A percentile compares a stretch with the other conserved stretches of the same genome.
These are phyloP conservation scores for Rostrohypoxylon terebratum DNA, from an alignment of 495 filamentous ascomycete species.

Conservation along the genomic window DNA sequence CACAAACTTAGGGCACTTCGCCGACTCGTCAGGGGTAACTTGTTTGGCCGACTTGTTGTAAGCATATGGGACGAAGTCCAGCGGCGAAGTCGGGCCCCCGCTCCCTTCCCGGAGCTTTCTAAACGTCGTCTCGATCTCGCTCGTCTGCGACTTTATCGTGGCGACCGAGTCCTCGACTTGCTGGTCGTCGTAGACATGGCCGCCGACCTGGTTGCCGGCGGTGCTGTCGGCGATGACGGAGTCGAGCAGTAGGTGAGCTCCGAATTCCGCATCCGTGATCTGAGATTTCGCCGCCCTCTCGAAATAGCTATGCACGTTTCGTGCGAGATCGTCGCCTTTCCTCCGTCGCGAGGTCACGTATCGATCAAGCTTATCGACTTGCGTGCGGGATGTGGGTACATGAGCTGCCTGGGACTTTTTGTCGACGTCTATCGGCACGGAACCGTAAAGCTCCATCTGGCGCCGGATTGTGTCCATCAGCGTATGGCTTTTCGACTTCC, in stretches of 20 bases:
- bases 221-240: slow-evolving; percentile 43
- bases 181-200: slow-evolving; percentile 45
- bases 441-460: slow-evolving; percentile 47
- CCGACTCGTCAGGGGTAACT: slow-evolving; percentile 6
- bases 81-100: slow-evolving; percentile 10
- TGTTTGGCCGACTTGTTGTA: slow-evolving; percentile 37
- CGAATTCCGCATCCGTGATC: slow-evolving; percentile 44
- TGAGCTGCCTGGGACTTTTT: not conserved
- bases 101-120: slow-evolving; percentile 25
- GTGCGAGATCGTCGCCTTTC: slow-evolving; percentile 43
- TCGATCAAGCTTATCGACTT: slow-evolving; percentile 34
- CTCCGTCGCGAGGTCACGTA: slow-evolving; percentile 38
- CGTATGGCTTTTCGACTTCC: slow-evolving; percentile 2
- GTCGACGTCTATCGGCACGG: slow-evolving; percentile 30
- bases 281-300: slow-evolving; percentile 33
- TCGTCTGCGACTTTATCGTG: slow-evolving; percentile 35
- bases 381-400: slow-evolving; percentile 7
- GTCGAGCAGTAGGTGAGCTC: slow-evolving; percentile 43
- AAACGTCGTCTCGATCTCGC: slow-evolving; percentile 38
- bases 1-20: slow-evolving; percentile 39
- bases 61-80: slow-evolving; percentile 41
- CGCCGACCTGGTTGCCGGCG: slow-evolving; percentile 12
- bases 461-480: slow-evolving; percentile 32
- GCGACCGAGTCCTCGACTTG: slow-evolving; percentile 47
- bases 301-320: slow-evolving; percentile 43